Base-by-base conservation (phyloP, 2,329 filamentous ascomycete species). In the Aotearoamyces nothofagi region DNA sequence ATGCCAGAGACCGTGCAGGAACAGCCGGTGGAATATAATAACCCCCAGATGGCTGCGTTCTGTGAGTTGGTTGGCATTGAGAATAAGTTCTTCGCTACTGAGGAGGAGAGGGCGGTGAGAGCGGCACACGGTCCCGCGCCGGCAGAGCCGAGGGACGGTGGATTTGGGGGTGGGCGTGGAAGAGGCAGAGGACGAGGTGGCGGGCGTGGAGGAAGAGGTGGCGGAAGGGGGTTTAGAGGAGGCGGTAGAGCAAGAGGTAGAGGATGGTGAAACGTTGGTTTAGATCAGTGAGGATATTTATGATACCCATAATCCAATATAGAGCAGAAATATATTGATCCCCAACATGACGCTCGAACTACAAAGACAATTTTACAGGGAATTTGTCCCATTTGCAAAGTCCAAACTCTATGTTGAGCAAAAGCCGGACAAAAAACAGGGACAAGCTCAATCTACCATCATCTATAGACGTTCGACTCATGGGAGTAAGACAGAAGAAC, bases 31-130 rank as follows among this genome's bases (percentile, higher is more conserved):
- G 86, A 94, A 53, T 87, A 87, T 49, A 82, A 72, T 4, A 96
- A 90, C 46, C 76, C 78, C 9, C 87, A 96, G 55, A 96, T 84
- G 5, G 60, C 58, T n/a, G 54, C 61, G 3, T 96, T 87, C 47
- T 98, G 90, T 52, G 59, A 74, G 32, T 54, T 96, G 31, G 44
- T 96, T 1, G 73, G 67, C 6, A 73, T 98, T 17, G 57, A 68
- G 5, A 92, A 96, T 49, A 61, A 74, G 7, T 92, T 71, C 60
- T 63, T 78, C 41, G 68, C 78, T 2, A 71, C 57, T n/a, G 66
- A 77, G 3, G 73, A 83, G 43, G 80, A 92, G 49, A 66, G 73
- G 28, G 55, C 57, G 9, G 58, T 61, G 34, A 63, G 77, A 33
- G 66, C 63, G 49, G 55, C 48, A n/a, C 56, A 51, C 13, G 77